A percentile compares a stretch with the other conserved stretches of the same genome.
These are phyloP conservation scores for Trypanosoma theileri DNA, from an alignment of 208 protist species.

Conservation along the genomic window DNA sequence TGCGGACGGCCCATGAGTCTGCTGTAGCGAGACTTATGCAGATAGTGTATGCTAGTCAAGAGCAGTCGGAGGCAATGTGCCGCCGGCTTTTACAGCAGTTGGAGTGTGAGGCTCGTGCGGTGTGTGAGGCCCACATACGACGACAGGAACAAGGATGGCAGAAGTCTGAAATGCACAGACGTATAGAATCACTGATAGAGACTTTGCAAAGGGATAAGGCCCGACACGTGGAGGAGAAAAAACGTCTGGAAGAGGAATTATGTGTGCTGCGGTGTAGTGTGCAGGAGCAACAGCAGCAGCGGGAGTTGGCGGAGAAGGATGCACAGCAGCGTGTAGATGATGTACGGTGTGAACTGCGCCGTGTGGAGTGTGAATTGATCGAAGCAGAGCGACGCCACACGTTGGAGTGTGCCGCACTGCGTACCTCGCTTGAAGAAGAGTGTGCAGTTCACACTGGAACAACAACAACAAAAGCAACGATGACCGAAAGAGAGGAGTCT, in stretches of 20 bases:
- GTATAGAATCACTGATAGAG: slow-evolving; percentile 14
- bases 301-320: slow-evolving; percentile 1
- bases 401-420: slow-evolving; percentile 9
- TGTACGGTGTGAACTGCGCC: background rate
- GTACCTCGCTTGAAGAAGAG: background rate
- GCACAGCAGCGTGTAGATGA: background rate
- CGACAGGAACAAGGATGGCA: background rate
- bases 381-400: background rate
- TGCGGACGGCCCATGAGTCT: background rate
- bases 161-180: slow-evolving; percentile 1
- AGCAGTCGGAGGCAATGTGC: slow-evolving; percentile 1
- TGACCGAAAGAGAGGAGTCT: too few relatives aligned
- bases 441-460: background rate
- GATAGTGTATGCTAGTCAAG: background rate
- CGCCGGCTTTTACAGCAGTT: background rate
- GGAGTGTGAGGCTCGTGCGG: slow-evolving; percentile 17
- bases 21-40: slow-evolving; percentile 2
- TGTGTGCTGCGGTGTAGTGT: slow-evolving; percentile 4
- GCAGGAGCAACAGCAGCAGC: slow-evolving; percentile 2
- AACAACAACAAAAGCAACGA: background rate
- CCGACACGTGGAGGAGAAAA: slow-evolving; percentile 5
- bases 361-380: slow-evolving; percentile 10
- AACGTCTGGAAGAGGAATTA: slow-evolving; percentile 14
- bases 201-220: slow-evolving; percentile 16
- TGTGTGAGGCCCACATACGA: slow-evolving; percentile 4